Conservation (phyloP, 2,329 filamentous ascomycete species). For the Decorospora gaudefroyi region DNA sequence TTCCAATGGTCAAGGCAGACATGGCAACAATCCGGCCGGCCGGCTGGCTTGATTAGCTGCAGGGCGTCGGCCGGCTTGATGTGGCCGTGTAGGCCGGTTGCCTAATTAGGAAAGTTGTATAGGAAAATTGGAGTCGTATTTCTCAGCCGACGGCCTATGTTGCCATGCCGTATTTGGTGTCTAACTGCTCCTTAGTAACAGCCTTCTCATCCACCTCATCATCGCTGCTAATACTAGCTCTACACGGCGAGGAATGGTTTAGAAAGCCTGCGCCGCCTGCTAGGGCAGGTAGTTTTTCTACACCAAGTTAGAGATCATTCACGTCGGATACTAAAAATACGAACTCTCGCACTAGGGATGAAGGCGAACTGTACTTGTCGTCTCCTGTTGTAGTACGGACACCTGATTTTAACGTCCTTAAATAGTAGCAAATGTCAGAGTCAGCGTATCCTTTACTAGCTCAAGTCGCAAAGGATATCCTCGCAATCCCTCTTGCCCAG, state of each 20-base stretch:
- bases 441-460: background rate
- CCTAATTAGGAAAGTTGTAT: conserved; percentile 2
- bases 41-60: conserved; percentile 1
- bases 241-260: no score
- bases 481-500: background rate
- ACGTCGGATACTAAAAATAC: no score
- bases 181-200: background rate
- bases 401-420: background rate
- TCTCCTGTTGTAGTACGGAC: no score
- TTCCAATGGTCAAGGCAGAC: no score
- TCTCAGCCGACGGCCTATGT: background rate
- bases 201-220: conserved; percentile 1
- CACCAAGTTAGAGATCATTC: no score
- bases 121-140: background rate
- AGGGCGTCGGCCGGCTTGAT: conserved; percentile 1
- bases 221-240: no score
- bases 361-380: no score
- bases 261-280: no score
- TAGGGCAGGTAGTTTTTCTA: no score
- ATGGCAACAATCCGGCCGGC: background rate
- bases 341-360: no score
- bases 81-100: background rate
- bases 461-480: background rate
- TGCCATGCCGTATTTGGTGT: background rate
- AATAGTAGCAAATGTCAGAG: background rate